Conservation (phyloP, 768 basidiomycete genomes). For the Cubamyces lactineus region DNA sequence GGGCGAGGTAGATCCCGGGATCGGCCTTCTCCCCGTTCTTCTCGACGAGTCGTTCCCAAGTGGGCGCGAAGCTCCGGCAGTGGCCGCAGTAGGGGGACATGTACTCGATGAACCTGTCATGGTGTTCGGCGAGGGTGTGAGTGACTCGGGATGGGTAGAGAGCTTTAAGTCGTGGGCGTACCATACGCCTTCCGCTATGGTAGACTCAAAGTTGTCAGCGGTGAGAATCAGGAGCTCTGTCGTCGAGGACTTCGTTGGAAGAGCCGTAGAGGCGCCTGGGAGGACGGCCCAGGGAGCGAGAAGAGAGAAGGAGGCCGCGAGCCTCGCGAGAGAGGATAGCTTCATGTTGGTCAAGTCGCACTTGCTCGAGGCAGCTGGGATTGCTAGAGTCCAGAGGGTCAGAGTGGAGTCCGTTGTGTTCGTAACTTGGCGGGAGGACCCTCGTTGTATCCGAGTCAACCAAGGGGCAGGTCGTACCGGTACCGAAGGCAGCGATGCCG, state of each 20-base stretch:
- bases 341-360: neutral
- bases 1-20: conserved; percentile 68
- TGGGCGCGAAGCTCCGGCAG: conserved; percentile 78
- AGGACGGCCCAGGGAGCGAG: conserved; percentile 31
- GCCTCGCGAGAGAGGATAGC: conserved; percentile 20
- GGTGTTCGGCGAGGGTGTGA: neutral
- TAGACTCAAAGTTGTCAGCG: conserved; percentile 59
- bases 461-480: no score
- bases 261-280: conserved; percentile 20
- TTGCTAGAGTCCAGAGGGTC: no score
- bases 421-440: no score
- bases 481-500: no score
- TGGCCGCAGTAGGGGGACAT: conserved; percentile 87
- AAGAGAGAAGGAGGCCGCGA: conserved; percentile 27
- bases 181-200: conserved; percentile 65
- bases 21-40: conserved; percentile 49
- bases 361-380: no score
- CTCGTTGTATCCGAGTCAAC: no score
- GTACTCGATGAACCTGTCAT: conserved; percentile 76
- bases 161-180: conserved; percentile 28
- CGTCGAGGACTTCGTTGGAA: conserved; percentile 30
- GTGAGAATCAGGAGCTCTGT: conserved; percentile 46
- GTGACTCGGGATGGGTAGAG: no score
- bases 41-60: conserved; percentile 72
- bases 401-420: no score